Conservation (phyloP, 2,329 filamentous ascomycete genomes). For the Apiospora hydei region DNA sequence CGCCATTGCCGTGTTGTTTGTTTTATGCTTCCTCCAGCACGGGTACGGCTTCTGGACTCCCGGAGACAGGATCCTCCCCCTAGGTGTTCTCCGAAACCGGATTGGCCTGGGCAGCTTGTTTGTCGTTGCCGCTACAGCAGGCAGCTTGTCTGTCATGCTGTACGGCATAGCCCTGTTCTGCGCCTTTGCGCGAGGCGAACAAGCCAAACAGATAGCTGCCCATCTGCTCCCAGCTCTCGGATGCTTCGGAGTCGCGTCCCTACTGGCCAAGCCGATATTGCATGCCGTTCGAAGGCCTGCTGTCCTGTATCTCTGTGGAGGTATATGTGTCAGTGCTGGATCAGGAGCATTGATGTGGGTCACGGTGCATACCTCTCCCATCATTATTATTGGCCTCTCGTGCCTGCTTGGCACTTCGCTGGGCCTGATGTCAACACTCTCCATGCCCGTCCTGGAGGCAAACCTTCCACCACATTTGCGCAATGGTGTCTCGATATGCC, state of each 20-base stretch:
- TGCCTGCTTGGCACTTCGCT: not conserved
- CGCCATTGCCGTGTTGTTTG: not conserved
- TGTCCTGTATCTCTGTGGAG: not conserved
- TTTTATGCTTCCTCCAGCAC: not conserved
- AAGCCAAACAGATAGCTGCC: not conserved
- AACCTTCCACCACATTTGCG: not conserved
- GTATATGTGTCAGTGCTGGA: constrained; percentile 13
- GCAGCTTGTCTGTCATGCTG: not conserved
- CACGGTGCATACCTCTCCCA: not conserved
- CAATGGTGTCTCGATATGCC: not conserved
- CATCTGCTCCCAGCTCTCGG: not conserved
- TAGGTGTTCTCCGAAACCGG: not conserved
- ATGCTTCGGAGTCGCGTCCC: not conserved
- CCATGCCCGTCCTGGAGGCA: not conserved
- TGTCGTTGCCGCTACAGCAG: not conserved
- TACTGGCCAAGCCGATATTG: not conserved
- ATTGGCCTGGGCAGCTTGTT: not conserved
- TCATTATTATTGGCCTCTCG: not conserved
- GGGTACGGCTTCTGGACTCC: not conserved
- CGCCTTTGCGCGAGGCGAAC: not conserved
- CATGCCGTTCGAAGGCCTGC: constrained; percentile 3
- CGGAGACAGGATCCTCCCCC: not conserved
- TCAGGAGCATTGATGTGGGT: constrained; percentile 5
- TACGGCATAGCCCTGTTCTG: not conserved
- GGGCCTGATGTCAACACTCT: not conserved